phyloP scores from a whole-genome alignment of 2,329 filamentous ascomycete species.

The Fusarium fracticaudum region DNA sequence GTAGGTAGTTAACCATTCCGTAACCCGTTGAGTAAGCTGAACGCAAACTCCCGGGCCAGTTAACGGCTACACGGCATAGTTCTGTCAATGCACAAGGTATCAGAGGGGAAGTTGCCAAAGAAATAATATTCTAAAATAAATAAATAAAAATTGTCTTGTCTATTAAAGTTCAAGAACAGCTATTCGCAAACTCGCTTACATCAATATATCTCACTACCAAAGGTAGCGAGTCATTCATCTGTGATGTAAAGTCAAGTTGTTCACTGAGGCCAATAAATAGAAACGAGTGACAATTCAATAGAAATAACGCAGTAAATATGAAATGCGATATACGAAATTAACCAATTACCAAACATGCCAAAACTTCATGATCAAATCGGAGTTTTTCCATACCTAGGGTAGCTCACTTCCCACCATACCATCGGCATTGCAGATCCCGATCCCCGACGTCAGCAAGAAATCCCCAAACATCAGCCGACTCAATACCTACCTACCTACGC shows the following conservation, averaged over 20 bases:
- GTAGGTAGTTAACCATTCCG: not conserved
- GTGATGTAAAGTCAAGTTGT: not conserved
- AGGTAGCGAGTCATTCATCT: not conserved
- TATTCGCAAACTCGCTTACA: accelerated
- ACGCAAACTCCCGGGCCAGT: not conserved
- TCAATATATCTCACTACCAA: not conserved
- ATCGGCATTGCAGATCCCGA: slow-evolving; percentile 35
- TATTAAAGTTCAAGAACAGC: not conserved
- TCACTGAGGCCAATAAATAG: not conserved
- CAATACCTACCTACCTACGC: slow-evolving; percentile 17
- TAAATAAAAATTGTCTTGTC: not conserved
- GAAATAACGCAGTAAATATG: not conserved
- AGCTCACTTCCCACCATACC: not conserved
- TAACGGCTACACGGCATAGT: not conserved
- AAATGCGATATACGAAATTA: not conserved
- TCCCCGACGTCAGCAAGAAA: slow-evolving; percentile 41
- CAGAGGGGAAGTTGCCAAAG: not conserved
- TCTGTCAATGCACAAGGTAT: too few relatives aligned
- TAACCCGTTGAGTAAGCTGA: not conserved
- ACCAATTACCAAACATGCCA: not conserved
- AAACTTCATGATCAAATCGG: not conserved
- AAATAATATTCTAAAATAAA: not conserved
- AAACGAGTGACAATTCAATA: not conserved
- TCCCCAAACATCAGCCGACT: slow-evolving; percentile 40
- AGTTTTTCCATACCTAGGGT: not conserved